Evolutionary conservation across 805 yeast species (phyloP).

Genomic region (Starmerella stellata): DNA sequence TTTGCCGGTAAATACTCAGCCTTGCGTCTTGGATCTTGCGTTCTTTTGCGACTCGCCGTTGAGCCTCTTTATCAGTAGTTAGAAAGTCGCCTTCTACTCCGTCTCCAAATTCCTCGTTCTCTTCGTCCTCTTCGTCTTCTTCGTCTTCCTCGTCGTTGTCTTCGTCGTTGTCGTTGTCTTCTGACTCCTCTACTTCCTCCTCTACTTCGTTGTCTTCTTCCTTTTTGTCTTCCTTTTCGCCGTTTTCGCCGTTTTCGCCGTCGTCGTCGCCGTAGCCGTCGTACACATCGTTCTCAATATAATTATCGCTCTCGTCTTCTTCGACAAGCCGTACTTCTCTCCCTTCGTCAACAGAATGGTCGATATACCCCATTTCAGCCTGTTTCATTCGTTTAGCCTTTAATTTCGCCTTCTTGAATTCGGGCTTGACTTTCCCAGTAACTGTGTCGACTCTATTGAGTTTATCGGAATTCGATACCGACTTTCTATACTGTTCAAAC

Average conservation of each 20-base stretch:
- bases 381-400: not conserved
- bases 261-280: constrained; percentile 1
- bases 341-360: not conserved
- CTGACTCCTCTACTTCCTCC: constrained; percentile 14
- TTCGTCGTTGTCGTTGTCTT: not conserved
- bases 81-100: constrained; percentile 23
- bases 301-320: not conserved
- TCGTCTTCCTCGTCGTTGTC: constrained; percentile 16
- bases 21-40: constrained; percentile 26
- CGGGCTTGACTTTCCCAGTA: not conserved
- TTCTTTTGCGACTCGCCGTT: constrained; percentile 10
- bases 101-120: constrained; percentile 23
- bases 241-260: no score
- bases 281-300: no score
- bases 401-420: not conserved
- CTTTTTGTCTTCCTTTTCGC: constrained; percentile 27
- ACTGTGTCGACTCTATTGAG: constrained; percentile 12
- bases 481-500: constrained; percentile 17
- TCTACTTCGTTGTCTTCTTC: constrained; percentile 25
- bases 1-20: constrained; percentile 26
- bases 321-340: not conserved
- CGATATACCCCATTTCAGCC: not conserved
- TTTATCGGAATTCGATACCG: constrained; percentile 10
- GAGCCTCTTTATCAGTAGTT: constrained; percentile 11
- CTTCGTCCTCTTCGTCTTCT: constrained; percentile 29